A percentile compares a stretch with the other conserved stretches of the same genome.
These are phyloP conservation scores for Elymus sibiricus DNA, from an alignment of 176 grass and related monocot species.

Conservation along the genomic window DNA sequence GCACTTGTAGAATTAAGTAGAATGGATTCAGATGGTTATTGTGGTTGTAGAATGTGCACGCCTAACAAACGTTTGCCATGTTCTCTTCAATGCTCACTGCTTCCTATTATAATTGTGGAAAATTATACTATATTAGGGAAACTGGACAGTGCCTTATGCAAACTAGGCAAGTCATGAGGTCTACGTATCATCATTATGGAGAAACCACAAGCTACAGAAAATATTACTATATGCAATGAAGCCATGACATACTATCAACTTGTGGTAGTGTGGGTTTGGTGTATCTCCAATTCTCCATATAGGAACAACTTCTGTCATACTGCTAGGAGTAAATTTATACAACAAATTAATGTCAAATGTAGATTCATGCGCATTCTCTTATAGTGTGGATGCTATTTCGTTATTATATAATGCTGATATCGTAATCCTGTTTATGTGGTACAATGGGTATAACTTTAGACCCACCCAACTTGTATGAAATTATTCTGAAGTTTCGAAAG, in stretches of 20 bases:
- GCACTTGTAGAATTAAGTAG: no score
- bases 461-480: background rate
- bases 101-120: no score
- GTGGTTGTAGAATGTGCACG: background rate
- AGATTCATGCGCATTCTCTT: background rate
- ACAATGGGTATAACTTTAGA: background rate
- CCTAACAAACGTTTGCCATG: no score
- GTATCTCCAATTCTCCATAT: background rate
- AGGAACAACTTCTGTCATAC: no score
- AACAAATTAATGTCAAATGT: background rate
- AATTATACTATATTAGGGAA: no score
- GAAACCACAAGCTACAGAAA: background rate
- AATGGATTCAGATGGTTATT: no score
- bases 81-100: no score
- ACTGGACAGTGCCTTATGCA: no score
- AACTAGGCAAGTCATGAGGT: background rate
- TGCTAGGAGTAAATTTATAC: no score
- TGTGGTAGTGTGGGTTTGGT: background rate
- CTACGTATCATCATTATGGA: no score
- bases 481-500: background rate
- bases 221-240: background rate
- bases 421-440: background rate
- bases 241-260: background rate
- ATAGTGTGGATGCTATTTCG: background rate
- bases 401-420: background rate